These are phyloP conservation scores for Flaveria sonorensis DNA, from an alignment of 129 eudicot species.

Conservation along the genomic window DNA sequence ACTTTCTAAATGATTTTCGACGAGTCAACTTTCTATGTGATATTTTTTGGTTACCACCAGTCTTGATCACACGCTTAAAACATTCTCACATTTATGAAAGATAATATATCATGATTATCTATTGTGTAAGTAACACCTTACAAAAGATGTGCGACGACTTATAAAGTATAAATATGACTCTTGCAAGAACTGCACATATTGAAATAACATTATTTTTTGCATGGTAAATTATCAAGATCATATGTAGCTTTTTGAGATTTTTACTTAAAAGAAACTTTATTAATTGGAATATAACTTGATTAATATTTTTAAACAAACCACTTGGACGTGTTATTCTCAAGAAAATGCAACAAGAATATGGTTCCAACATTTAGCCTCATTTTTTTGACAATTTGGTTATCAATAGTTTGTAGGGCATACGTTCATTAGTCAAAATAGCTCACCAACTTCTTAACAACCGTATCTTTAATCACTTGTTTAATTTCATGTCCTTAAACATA, in stretches of 20 bases:
- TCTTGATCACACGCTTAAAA: no score
- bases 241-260: background rate
- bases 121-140: no score
- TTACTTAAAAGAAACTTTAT: background rate
- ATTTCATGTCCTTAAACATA: background rate
- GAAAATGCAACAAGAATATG: slow-evolving; percentile 35
- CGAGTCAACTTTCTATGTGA: no score
- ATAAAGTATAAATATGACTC: no score
- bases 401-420: slow-evolving; percentile 3
- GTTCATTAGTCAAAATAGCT: slow-evolving; percentile 4
- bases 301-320: slow-evolving; percentile 4
- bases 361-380: slow-evolving; percentile 33
- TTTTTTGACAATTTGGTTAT: slow-evolving; percentile 35
- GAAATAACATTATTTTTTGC: background rate
- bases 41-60: no score
- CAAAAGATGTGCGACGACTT: no score
- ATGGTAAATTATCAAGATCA: background rate
- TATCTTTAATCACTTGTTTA: slow-evolving; percentile 3
- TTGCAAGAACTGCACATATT: no score
- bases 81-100: background rate
- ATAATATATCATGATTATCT: no score
- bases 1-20: no score
- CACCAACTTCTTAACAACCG: slow-evolving; percentile 31
- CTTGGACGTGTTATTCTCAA: slow-evolving; percentile 23
- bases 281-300: background rate